Conservation (phyloP, 352 stramenopile species). For the Aphanomyces cochlioides region DNA sequence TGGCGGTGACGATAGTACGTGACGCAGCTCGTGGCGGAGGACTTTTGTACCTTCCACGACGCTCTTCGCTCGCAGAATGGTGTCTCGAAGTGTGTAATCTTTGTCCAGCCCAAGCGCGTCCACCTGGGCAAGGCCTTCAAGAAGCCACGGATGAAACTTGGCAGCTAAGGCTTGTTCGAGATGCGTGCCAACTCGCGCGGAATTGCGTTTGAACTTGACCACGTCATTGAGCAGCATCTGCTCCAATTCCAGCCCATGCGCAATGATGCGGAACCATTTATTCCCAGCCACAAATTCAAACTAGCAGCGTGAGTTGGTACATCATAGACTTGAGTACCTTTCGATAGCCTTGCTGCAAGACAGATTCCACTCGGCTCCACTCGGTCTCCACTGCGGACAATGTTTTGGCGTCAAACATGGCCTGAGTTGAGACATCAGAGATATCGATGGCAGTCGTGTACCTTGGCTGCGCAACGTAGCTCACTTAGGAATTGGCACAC, state of each 20-base stretch:
- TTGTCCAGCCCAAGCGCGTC: background rate
- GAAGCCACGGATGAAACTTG: background rate
- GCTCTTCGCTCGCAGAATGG: constrained; percentile 3
- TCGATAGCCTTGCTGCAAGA: background rate
- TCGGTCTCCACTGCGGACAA: background rate
- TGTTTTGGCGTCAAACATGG: constrained; percentile 4
- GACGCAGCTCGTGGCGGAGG: constrained; percentile 15
- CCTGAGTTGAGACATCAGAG: background rate
- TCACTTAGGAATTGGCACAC: background rate
- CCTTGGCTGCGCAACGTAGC: constrained; percentile 1
- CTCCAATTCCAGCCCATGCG: constrained; percentile 9
- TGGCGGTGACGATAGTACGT: background rate
- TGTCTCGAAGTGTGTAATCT: constrained; percentile 3
- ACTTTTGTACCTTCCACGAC: background rate
- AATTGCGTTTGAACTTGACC: background rate
- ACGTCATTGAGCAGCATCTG: background rate
- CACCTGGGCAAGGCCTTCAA: background rate
- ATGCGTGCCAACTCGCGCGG: background rate
- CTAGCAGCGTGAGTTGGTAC: background rate
- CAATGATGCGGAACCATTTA: constrained; percentile 8
- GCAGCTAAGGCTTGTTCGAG: background rate
- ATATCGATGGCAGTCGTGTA: background rate
- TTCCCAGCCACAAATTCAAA: constrained; percentile 3
- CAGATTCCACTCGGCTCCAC: background rate
- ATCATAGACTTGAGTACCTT: background rate